Evolutionary conservation across 305 asterid species (phyloP).

Genomic region (Plantago lanceolata): DNA sequence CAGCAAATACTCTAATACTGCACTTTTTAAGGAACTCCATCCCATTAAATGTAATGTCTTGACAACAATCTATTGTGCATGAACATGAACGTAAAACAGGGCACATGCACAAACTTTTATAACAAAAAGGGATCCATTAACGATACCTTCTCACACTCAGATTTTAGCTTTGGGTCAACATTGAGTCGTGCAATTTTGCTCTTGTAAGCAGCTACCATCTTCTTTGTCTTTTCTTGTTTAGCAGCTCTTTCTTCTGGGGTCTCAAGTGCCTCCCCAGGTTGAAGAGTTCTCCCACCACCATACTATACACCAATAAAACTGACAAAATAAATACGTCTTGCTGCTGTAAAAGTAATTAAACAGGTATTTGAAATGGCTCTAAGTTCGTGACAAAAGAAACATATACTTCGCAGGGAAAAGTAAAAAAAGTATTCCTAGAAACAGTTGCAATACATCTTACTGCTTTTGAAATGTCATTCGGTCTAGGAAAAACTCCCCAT

Average conservation of each 20-base stretch:
- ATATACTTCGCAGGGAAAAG: neutral
- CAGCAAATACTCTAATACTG: neutral
- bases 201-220: conserved; percentile 69
- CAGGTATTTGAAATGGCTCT: neutral
- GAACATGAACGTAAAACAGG: conserved; percentile 7
- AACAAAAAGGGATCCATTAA: neutral
- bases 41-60: conserved; percentile 1
- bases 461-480: conserved; percentile 68
- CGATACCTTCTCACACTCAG: conserved; percentile 70
- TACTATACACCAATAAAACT: conserved; percentile 37
- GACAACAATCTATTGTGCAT: neutral
- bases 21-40: neutral
- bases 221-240: conserved; percentile 65
- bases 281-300: conserved; percentile 86
- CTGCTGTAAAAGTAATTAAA: neutral
- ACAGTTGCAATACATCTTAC: conserved; percentile 37
- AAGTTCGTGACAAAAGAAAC: neutral
- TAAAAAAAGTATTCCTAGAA: neutral
- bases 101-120: neutral
- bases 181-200: conserved; percentile 49
- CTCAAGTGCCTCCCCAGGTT: conserved; percentile 85
- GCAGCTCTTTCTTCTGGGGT: conserved; percentile 67
- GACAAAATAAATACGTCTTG: neutral
- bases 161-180: conserved; percentile 62
- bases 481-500: conserved; percentile 96